Percentiles rank a stretch among this genome's conserved stretches.
Conservation (phyloP, 2,329 filamentous ascomycete genomes). For the Chaetomium sp. region DNA sequence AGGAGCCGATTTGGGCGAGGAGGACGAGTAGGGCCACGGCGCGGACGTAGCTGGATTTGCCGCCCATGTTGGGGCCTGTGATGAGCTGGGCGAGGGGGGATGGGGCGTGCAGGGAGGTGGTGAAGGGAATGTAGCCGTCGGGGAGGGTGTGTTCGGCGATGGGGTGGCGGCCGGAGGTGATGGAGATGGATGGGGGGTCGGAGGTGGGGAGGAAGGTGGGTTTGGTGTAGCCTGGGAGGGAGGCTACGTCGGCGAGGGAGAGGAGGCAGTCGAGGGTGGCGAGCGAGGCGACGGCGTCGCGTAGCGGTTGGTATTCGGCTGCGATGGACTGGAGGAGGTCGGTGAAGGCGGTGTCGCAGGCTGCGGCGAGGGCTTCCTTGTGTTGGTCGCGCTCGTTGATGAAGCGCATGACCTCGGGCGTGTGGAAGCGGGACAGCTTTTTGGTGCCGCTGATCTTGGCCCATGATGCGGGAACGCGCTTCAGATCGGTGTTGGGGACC, state of each 20-base stretch:
- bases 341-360: constrained; percentile 78
- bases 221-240: constrained; percentile 79
- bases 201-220: constrained; percentile 60
- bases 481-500: constrained; percentile 74
- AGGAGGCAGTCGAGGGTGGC: constrained; percentile 85
- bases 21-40: constrained; percentile 86
- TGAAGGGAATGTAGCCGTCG: constrained; percentile 85
- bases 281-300: constrained; percentile 80
- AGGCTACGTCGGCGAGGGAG: constrained; percentile 76
- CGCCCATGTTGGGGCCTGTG: constrained; percentile 98
- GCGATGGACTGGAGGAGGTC: constrained; percentile 67
- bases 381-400: constrained; percentile 87
- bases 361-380: constrained; percentile 85
- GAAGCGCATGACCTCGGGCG: constrained; percentile 77
- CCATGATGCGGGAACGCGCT: constrained; percentile 89
- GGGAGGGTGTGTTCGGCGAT: constrained; percentile 91
- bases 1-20: constrained; percentile 91
- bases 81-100: constrained; percentile 71
- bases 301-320: constrained; percentile 78
- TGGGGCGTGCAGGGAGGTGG: constrained; percentile 63
- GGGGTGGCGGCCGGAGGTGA: constrained; percentile 76
- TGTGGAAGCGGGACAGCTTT: constrained; percentile 85
- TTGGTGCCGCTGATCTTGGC: constrained; percentile 92
- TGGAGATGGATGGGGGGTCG: constrained; percentile 59
- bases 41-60: constrained; percentile 95